These are phyloP conservation scores for Platanus orientalis DNA, from an alignment of 164 flowering plant genomes.

Conservation along the genomic window DNA sequence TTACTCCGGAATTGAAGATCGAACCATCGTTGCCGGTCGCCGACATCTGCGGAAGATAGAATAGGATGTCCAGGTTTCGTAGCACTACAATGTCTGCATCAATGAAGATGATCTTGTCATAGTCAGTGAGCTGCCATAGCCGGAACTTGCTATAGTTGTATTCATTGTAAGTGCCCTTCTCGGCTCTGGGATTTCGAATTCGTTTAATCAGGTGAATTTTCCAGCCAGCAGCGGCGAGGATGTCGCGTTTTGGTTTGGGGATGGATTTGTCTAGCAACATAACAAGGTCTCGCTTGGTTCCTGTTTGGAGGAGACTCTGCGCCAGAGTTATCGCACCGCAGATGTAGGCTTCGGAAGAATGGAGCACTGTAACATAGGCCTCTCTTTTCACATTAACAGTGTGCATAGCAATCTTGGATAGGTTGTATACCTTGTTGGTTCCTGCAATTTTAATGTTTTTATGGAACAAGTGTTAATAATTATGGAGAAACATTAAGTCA, in stretches of 20 bases:
- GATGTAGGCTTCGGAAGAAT: slow-evolving; percentile 78
- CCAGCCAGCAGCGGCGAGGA: slow-evolving; percentile 81
- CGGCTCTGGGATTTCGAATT: slow-evolving; percentile 80
- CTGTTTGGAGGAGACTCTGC: slow-evolving; percentile 60
- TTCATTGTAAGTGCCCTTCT: slow-evolving; percentile 72
- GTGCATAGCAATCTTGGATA: slow-evolving; percentile 26
- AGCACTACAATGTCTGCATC: slow-evolving; percentile 84
- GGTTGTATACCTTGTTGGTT: slow-evolving; percentile 47
- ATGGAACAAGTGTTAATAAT: too few species aligned
- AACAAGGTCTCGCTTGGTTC: slow-evolving; percentile 78
- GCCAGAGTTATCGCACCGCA: slow-evolving; percentile 95
- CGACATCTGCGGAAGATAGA: slow-evolving; percentile 78
- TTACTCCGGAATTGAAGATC: slow-evolving; percentile 90
- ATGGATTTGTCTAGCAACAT: slow-evolving; percentile 78
- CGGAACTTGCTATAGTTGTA: slow-evolving; percentile 95
- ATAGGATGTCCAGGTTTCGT: slow-evolving; percentile 68
- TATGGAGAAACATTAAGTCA: too few species aligned
- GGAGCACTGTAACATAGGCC: slow-evolving; percentile 90
- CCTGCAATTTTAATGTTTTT: slow-evolving; percentile 33
- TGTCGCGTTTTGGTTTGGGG: slow-evolving; percentile 42
- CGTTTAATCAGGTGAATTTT: slow-evolving; percentile 57
- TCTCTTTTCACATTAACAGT: slow-evolving; percentile 37
- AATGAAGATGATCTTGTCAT: slow-evolving; percentile 78
- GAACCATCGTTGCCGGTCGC: slow-evolving; percentile 76
- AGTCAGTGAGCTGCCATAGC: slow-evolving; percentile 88